phyloP scores from a whole-genome alignment of 2,329 filamentous ascomycete species.

The Periconia digitata region DNA sequence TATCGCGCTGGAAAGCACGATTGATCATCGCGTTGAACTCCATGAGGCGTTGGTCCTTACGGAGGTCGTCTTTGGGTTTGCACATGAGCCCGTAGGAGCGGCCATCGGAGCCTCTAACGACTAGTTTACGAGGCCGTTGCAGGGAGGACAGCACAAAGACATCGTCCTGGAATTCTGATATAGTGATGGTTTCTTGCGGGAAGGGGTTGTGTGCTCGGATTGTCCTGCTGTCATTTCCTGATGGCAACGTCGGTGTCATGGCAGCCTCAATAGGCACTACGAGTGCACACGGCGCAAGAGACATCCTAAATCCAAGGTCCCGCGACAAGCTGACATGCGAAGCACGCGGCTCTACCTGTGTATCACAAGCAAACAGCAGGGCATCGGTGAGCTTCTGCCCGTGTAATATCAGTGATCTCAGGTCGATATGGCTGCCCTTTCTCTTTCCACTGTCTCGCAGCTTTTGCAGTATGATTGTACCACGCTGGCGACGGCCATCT shows the following conservation, averaged over 20 bases:
- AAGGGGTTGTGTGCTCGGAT: constrained; percentile 80
- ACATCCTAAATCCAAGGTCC: constrained; percentile 82
- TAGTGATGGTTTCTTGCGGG: constrained; percentile 80
- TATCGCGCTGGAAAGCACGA: constrained; percentile 84
- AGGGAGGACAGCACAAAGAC: constrained; percentile 88
- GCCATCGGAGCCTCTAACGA: constrained; percentile 84
- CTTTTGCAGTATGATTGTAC: constrained; percentile 45
- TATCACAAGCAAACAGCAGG: constrained; percentile 77
- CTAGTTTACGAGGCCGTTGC: constrained; percentile 88
- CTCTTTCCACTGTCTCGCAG: constrained; percentile 56
- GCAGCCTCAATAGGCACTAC: constrained; percentile 88
- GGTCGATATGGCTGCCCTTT: constrained; percentile 59
- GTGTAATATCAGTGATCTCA: constrained; percentile 71
- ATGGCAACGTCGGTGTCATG: constrained; percentile 77
- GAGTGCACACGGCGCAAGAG: constrained; percentile 75
- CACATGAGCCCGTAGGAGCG: constrained; percentile 86
- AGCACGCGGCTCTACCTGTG: constrained; percentile 71
- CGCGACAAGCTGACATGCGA: constrained; percentile 73
- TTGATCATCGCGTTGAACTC: constrained; percentile 99
- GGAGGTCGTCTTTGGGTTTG: constrained; percentile 96
- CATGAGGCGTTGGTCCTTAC: constrained; percentile 97
- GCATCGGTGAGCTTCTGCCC: constrained; percentile 84
- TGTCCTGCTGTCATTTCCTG: constrained; percentile 67
- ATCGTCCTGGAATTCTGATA: constrained; percentile 78
- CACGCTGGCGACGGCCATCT: constrained; percentile 64